phyloP scores from a whole-genome alignment of 352 stramenopile genomes.

The Phytophthora palmivora region DNA sequence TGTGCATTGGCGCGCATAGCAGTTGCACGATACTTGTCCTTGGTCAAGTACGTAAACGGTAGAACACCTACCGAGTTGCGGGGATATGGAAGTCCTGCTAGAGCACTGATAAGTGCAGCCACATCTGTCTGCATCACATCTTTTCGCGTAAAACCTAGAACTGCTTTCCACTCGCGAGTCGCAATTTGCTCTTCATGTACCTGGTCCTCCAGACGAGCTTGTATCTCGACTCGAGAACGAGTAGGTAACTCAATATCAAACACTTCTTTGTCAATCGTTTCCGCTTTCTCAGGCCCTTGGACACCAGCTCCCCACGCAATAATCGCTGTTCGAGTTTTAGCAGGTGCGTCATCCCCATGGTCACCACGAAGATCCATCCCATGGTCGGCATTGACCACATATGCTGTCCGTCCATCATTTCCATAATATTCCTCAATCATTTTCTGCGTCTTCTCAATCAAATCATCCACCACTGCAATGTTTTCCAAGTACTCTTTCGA shows the following conservation, averaged over 20 bases:
- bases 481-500: slow-evolving; percentile 80
- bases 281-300: slow-evolving; percentile 28
- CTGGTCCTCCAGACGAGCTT: slow-evolving; percentile 53
- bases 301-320: slow-evolving; percentile 83
- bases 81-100: slow-evolving; percentile 74
- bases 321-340: slow-evolving; percentile 80
- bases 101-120: slow-evolving; percentile 66
- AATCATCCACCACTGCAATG: slow-evolving; percentile 80
- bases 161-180: slow-evolving; percentile 46
- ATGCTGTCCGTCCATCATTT: slow-evolving; percentile 70
- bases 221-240: slow-evolving; percentile 62
- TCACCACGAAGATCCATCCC: slow-evolving; percentile 84
- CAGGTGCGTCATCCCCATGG: slow-evolving; percentile 75
- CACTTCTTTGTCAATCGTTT: not conserved
- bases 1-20: slow-evolving; percentile 77
- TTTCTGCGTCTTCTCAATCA: slow-evolving; percentile 66
- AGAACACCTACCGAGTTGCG: slow-evolving; percentile 84
- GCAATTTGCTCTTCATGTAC: slow-evolving; percentile 50
- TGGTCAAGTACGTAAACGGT: slow-evolving; percentile 69
- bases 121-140: slow-evolving; percentile 89
- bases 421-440: slow-evolving; percentile 74
- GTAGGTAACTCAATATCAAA: slow-evolving; percentile 74
- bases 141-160: slow-evolving; percentile 58
- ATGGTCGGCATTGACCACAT: slow-evolving; percentile 84
- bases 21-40: slow-evolving; percentile 59